phyloP scores from a whole-genome alignment of 1,139 yeast species.

The Kodamaea sp. region DNA sequence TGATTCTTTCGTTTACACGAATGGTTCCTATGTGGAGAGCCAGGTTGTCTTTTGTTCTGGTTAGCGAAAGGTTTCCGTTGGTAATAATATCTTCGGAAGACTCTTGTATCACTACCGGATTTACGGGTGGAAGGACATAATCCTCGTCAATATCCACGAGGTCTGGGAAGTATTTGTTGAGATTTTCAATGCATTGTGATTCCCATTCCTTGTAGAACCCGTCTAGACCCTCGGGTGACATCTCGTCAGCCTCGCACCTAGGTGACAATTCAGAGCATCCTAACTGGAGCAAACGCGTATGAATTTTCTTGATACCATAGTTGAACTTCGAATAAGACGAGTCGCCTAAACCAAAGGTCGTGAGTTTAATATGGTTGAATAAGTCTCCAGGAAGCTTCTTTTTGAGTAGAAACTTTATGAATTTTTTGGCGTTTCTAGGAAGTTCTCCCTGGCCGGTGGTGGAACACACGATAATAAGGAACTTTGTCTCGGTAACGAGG shows the following conservation, averaged over 20 bases:
- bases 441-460: conserved; percentile 97
- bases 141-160: conserved; percentile 37
- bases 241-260: conserved; percentile 90
- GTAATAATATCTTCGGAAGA: conserved; percentile 1
- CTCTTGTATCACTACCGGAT: conserved; percentile 20
- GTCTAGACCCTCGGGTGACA: conserved; percentile 76
- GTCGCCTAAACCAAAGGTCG: conserved; percentile 93
- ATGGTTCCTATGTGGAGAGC: conserved; percentile 41
- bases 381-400: conserved; percentile 66
- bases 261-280: conserved; percentile 75
- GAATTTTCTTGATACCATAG: conserved; percentile 81
- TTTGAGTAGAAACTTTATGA: conserved; percentile 74
- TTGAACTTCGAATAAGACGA: conserved; percentile 87
- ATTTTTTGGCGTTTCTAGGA: conserved; percentile 71
- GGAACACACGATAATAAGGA: conserved; percentile 71
- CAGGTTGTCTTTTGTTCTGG: conserved; percentile 5
- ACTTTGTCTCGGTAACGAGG: conserved; percentile 48
- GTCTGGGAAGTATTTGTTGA: conserved; percentile 41
- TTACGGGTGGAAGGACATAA: conserved; percentile 46
- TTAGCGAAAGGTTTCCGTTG: conserved; percentile 3
- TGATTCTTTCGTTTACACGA: conserved; percentile 55
- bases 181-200: conserved; percentile 43
- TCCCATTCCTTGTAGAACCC: conserved; percentile 80
- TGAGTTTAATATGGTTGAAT: conserved; percentile 60
- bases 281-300: conserved; percentile 71